Percentiles rank a stretch among this genome's conserved stretches.
These are phyloP conservation scores for Neodidymelliopsis sp. DNA, from an alignment of 2,329 filamentous ascomycete species.

Conservation along the genomic window DNA sequence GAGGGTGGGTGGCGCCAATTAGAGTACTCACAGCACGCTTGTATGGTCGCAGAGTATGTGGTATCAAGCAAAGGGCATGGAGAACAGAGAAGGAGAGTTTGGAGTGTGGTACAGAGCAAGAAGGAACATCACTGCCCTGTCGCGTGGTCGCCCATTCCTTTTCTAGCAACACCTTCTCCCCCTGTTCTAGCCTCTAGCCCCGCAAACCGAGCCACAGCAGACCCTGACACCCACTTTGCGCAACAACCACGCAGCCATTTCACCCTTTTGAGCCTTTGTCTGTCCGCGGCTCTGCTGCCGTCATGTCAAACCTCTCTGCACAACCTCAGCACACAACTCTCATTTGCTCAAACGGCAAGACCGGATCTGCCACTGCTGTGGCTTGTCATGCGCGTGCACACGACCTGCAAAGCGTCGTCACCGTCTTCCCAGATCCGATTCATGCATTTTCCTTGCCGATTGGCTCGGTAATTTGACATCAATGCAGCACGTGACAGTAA, in stretches of 20 bases:
- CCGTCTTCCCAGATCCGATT: background rate
- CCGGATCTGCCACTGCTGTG: slow-evolving; percentile 14
- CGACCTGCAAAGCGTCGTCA: slow-evolving; percentile 17
- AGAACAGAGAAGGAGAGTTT: slow-evolving; percentile 5
- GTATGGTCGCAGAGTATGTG: background rate
- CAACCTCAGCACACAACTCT: background rate
- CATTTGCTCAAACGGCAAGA: slow-evolving; percentile 10
- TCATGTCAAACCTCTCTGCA: background rate
- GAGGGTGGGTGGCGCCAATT: slow-evolving; percentile 2
- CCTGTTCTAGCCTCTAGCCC: slow-evolving; percentile 13
- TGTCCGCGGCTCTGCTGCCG: background rate
- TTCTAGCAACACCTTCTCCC: slow-evolving; percentile 7
- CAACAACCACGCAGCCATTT: background rate
- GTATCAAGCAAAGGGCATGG: background rate
- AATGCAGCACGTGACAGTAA: slow-evolving; percentile 8
- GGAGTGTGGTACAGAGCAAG: slow-evolving; percentile 6
- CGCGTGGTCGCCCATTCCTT: slow-evolving; percentile 15
- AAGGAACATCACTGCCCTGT: slow-evolving; percentile 15
- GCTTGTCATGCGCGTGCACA: slow-evolving; percentile 15
- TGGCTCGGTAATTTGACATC: slow-evolving; percentile 12
- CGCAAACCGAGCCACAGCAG: slow-evolving; percentile 10
- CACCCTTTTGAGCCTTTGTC: background rate
- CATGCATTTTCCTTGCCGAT: slow-evolving; percentile 14
- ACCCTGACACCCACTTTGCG: slow-evolving; percentile 5
- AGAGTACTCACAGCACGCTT: slow-evolving; percentile 5